Evolutionary conservation across 2,329 filamentous ascomycete genomes (phyloP), one percentile per base, ranked within the genome.

Genomic region (Ilyonectria destructans): DNA sequence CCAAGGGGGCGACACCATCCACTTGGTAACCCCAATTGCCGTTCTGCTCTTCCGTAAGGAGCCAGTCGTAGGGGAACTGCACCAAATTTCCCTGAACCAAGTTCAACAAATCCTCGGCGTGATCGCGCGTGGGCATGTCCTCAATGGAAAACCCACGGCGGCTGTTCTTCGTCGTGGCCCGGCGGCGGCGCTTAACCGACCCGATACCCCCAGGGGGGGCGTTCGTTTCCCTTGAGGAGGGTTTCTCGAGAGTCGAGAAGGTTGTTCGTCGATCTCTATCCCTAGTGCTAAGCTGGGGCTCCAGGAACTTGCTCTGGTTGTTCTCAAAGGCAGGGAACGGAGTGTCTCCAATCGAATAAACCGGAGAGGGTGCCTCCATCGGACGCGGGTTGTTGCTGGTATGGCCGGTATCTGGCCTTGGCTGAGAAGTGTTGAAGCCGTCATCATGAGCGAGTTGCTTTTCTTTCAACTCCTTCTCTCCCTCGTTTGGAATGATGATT

Each of bases 11-110:
- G 79, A 99, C 92, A 81, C 97, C 92, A 81, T 99, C 96, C 63
- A 98, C 94, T 78, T 96, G 94, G 82, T 97, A 98, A 70, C 98
- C 88, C 96, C 96, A 99, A 79, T 98, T 97, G 64, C 95, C 94
- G 72, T 94, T 95, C 77, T 91, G 90, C 84, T 98, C 96, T 83
- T 98, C 96, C 63, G 92, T 93, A 75, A 93, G 89, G 61, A 97
- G 89, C 95, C 97, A 99, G 77, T 99, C 94, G 81, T 98, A 97
- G 6, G 96, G 96, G 85, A 97, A 99, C 71, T 94, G 85, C 29
- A 99, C 95, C 59, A 99, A 81, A 79, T 95, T 91, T 1, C 96
- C 96, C 80, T 98, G 96, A 29, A 96, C 88, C 83, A 96, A 84
- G 70, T 90, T 89, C 72, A 98, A 85, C 73, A 98, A 82, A 74